These are phyloP conservation scores for Cyberlindnera samutprakarnensis DNA, from an alignment of 805 yeast species.

Conservation along the genomic window DNA sequence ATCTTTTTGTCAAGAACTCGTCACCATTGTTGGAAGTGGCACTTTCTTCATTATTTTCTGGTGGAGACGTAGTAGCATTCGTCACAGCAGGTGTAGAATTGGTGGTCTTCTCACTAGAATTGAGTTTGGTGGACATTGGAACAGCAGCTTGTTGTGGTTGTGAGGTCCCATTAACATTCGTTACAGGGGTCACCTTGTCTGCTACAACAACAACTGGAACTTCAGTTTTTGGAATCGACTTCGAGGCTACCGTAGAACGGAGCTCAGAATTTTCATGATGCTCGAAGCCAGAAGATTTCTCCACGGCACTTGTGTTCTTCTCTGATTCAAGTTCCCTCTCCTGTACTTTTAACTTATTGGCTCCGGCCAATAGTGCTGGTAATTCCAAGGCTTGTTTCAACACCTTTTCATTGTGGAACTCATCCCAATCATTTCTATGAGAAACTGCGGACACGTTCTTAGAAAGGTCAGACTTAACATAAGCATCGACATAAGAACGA, in stretches of 20 bases:
- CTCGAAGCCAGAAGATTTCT: conserved; percentile 9
- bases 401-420: conserved; percentile 6
- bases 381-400: conserved; percentile 12
- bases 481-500: conserved; percentile 18
- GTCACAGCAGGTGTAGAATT: conserved; percentile 1
- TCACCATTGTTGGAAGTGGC: neutral
- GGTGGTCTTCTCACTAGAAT: conserved; percentile 3
- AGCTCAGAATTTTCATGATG: conserved; percentile 6
- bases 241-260: conserved; percentile 15
- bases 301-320: neutral
- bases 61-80: neutral
- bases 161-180: neutral
- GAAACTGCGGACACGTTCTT: conserved; percentile 1
- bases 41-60: neutral
- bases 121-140: conserved; percentile 7
- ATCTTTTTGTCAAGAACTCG: neutral
- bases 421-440: conserved; percentile 13
- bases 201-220: conserved; percentile 1
- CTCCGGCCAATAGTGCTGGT: conserved; percentile 5
- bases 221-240: conserved; percentile 12
- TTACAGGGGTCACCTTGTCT: conserved; percentile 2
- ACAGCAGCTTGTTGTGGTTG: conserved; percentile 5
- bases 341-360: conserved; percentile 1
- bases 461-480: conserved; percentile 3
- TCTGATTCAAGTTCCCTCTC: conserved; percentile 2